Evolutionary conservation across 1,139 yeast species (phyloP).

Genomic region (Geotrichum candidum): DNA sequence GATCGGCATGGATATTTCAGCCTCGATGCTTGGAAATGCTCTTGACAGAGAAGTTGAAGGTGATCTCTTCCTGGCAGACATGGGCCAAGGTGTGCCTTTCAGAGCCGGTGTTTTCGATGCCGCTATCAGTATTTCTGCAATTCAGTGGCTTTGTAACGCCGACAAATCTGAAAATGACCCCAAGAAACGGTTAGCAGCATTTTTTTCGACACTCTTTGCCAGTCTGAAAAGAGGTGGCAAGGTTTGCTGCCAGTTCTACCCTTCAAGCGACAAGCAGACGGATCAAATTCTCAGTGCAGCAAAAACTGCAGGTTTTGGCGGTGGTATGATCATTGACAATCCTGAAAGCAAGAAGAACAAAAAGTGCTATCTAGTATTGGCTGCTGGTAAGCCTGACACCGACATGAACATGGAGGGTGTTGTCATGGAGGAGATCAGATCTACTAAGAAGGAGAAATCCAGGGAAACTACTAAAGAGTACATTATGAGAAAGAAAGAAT

Average conservation of each 20-base stretch:
- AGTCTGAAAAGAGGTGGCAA: conserved; percentile 89
- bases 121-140: conserved; percentile 89
- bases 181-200: conserved; percentile 69
- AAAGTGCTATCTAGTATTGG: conserved; percentile 81
- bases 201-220: conserved; percentile 84
- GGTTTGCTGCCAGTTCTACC: conserved; percentile 95
- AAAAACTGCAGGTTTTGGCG: conserved; percentile 91
- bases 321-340: conserved; percentile 90
- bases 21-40: conserved; percentile 93
- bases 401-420: conserved; percentile 72
- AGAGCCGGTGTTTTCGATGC: conserved; percentile 97
- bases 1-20: conserved; percentile 96
- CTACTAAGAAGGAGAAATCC: conserved; percentile 44
- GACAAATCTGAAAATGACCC: conserved; percentile 82
- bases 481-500: conserved; percentile 85
- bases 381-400: conserved; percentile 72
- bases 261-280: conserved; percentile 79
- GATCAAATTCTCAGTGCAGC: conserved; percentile 77
- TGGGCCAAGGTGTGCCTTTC: conserved; percentile 92
- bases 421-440: conserved; percentile 58
- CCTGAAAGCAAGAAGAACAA: conserved; percentile 89
- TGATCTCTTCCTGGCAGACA: conserved; percentile 82
- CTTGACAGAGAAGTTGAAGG: conserved; percentile 90
- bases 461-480: conserved; percentile 68
- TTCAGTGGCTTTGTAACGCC: conserved; percentile 98